Base-by-base conservation (phyloP, 2,329 filamentous ascomycete species). In the Fulvia fulva region DNA sequence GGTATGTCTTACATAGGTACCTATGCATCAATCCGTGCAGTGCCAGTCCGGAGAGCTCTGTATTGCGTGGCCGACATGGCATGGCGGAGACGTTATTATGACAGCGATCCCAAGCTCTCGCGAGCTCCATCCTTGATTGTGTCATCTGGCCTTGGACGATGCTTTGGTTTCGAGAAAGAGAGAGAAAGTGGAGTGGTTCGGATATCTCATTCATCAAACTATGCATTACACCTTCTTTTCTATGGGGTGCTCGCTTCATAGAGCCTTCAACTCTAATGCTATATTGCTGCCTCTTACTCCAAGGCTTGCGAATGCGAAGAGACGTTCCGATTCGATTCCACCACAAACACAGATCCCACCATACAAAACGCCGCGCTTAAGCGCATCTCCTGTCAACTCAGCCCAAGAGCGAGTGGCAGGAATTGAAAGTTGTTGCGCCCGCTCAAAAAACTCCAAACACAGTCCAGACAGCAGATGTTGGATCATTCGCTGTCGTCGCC, bases 351-450 rank as follows among this genome's bases (percentile, higher is more conserved):
- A n/a, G n/a, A n/a, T n/a, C n/a, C n/a, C n/a, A n/a, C n/a, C n/a
- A n/a, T n/a, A n/a, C n/a, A n/a, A 30, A 65, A 63, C 61, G 59
- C 63, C 63, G 61, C 63, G 63, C 61, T 62, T 37, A 55, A 53
- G 56, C 59, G 58, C 60, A 52, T 41, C 41, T 26, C 41, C 25
- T 59, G 46, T 56, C 55, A 28, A 19, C 44, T 52, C 54, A 41
- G 51, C 55, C 37, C 51, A 43, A 53, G 50, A 41, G 59, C 62
- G 57, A 62, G 45, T 55, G 59, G 61, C 59, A 57, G 57, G 49
- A 57, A 61, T 34, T 9, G 57, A 49, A 46, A n/a, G n/a, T 23
- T 28, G 14, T n/a, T 53, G 52, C 52, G 52, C 52, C 53, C n/a
- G 26, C 47, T 50, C n/a, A 26, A 11, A 46, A 46, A 25, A 32